Conservation (phyloP, 129 eudicot species). For the Calendula officinalis region DNA sequence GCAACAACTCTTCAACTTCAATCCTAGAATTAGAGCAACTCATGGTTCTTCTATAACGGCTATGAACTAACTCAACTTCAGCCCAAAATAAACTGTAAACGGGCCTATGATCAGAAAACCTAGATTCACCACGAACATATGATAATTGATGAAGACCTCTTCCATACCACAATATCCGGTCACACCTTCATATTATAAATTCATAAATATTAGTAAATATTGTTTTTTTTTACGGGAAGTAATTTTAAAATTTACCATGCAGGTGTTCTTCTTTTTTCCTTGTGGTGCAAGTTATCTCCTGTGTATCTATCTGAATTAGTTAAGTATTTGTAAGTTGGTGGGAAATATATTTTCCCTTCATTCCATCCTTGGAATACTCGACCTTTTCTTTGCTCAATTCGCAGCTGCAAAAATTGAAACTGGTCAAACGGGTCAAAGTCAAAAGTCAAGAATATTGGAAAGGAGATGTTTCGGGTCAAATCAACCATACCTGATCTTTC, state of each 20-base stretch:
- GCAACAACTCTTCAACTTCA: slow-evolving; percentile 83
- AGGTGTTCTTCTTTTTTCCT: slow-evolving; percentile 90
- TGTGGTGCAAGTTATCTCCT: slow-evolving; percentile 78
- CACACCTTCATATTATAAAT: slow-evolving; percentile 61
- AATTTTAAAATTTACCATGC: slow-evolving; percentile 59
- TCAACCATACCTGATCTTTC: slow-evolving; percentile 69
- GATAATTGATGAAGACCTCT: slow-evolving; percentile 87
- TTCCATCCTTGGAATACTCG: slow-evolving; percentile 83
- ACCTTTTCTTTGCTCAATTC: slow-evolving; percentile 86
- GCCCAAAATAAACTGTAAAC: slow-evolving; percentile 91
- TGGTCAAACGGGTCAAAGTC: neutral
- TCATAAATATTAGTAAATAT: slow-evolving; percentile 1
- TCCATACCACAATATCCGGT: slow-evolving; percentile 89
- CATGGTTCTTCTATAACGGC: slow-evolving; percentile 65
- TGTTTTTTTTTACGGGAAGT: neutral
- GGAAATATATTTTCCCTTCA: slow-evolving; percentile 93
- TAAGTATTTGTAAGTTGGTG: slow-evolving; percentile 95
- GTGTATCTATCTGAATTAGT: slow-evolving; percentile 90
- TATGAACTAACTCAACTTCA: slow-evolving; percentile 75
- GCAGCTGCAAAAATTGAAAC: slow-evolving; percentile 48
- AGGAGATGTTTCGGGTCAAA: neutral
- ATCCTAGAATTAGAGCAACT: slow-evolving; percentile 80
- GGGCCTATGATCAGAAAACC: slow-evolving; percentile 90
- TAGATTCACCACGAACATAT: slow-evolving; percentile 88
- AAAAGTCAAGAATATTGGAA: neutral